These are phyloP conservation scores for Suillus bovinus DNA, from an alignment of 768 basidiomycete genomes.

Conservation along the genomic window DNA sequence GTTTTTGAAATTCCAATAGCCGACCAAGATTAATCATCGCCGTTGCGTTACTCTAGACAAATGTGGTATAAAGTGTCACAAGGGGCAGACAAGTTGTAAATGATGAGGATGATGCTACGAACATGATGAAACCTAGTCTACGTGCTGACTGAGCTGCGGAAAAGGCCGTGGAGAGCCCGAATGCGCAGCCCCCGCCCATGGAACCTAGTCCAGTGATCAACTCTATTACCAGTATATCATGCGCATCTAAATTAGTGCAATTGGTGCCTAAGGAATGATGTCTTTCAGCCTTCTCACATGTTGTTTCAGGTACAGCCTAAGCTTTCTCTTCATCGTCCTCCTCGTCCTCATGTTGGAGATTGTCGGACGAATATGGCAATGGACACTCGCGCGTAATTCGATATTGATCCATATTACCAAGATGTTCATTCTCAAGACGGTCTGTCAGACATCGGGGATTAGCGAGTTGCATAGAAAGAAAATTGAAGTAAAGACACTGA, in stretches of 20 bases:
- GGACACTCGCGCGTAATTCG: constrained; percentile 85
- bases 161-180: no score
- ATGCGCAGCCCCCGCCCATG: no score
- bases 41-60: no score
- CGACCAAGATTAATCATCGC: no score
- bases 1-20: no score
- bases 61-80: no score
- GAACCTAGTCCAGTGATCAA: no score
- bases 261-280: background rate
- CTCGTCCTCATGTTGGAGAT: constrained; percentile 39
- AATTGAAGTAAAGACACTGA: constrained; percentile 37
- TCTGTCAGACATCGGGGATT: constrained; percentile 38
- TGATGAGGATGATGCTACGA: no score
- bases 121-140: no score
- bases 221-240: background rate
- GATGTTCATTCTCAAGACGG: constrained; percentile 88
- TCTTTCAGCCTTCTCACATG: background rate
- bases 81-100: no score
- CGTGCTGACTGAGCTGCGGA: no score
- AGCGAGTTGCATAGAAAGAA: background rate
- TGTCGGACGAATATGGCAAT: constrained; percentile 69
- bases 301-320: background rate
- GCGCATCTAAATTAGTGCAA: background rate
- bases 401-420: constrained; percentile 92
- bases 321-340: constrained; percentile 46